phyloP scores from a whole-genome alignment of 306 rosid species.

The Hylodesmum podocarpum region DNA sequence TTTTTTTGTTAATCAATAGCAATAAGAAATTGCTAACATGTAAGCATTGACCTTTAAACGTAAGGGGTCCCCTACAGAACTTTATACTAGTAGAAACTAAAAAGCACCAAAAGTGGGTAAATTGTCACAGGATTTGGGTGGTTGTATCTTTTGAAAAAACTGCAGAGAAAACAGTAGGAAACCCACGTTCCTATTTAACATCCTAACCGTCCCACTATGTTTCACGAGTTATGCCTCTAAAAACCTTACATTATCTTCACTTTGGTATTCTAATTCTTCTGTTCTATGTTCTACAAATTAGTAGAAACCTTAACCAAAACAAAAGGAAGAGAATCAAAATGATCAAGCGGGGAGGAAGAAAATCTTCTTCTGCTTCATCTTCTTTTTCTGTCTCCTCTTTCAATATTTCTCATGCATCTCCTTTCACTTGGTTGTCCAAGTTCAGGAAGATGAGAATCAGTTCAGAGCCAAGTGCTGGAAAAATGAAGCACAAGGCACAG shows the following conservation, averaged over 20 bases:
- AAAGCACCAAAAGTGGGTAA: conserved; percentile 56
- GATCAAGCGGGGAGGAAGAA: conserved; percentile 72
- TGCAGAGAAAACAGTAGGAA: conserved; percentile 34
- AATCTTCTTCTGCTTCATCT: conserved; percentile 41
- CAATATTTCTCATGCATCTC: conserved; percentile 53
- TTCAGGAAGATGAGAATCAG: conserved; percentile 56
- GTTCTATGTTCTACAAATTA: conserved; percentile 4
- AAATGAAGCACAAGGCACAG: conserved; percentile 40
- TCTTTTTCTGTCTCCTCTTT: conserved; percentile 49
- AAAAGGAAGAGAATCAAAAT: neutral
- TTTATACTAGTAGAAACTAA: conserved; percentile 25
- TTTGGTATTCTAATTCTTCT: neutral
- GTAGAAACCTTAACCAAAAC: conserved; percentile 11
- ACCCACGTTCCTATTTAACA: conserved; percentile 71
- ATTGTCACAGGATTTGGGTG: conserved; percentile 75
- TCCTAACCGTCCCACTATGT: conserved; percentile 48
- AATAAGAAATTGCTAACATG: neutral
- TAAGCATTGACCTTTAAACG: neutral
- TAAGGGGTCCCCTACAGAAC: conserved; percentile 16
- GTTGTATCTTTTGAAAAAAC: conserved; percentile 57
- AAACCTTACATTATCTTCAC: conserved; percentile 8
- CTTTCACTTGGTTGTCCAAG: conserved; percentile 77
- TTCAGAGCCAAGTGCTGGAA: conserved; percentile 43
- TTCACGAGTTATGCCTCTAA: conserved; percentile 22
- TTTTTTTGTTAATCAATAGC: neutral